Percentiles rank a stretch among this genome's conserved stretches.
These are phyloP conservation scores for Fistulinella prunicolor DNA, from an alignment of 768 basidiomycete genomes.

Conservation along the genomic window DNA sequence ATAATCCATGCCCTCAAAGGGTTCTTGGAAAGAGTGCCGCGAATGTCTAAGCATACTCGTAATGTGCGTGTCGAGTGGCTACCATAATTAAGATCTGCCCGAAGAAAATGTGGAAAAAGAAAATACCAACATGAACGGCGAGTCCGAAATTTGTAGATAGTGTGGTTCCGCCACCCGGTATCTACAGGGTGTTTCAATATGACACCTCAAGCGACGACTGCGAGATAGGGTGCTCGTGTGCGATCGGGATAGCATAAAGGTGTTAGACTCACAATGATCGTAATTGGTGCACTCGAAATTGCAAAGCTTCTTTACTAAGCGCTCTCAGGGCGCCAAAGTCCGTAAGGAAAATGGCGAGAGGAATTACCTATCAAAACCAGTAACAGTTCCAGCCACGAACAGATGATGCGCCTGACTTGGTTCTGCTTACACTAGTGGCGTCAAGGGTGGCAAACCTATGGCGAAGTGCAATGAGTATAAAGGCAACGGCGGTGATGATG, in stretches of 20 bases:
- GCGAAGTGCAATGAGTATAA: neutral
- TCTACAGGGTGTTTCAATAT: neutral
- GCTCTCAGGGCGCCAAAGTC: no score
- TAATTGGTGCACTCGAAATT: neutral
- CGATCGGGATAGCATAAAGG: neutral
- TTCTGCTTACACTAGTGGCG: neutral
- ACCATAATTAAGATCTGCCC: neutral
- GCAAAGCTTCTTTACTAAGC: neutral
- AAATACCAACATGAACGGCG: constrained; percentile 4
- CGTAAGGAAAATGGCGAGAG: neutral
- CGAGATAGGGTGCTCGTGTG: neutral
- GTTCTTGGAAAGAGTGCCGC: constrained; percentile 11
- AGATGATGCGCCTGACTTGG: constrained; percentile 9
- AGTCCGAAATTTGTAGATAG: neutral
- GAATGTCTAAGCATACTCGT: constrained; percentile 16
- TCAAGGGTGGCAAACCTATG: neutral
- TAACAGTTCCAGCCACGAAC: neutral
- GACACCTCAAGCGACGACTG: neutral
- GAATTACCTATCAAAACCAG: neutral
- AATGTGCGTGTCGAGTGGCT: neutral
- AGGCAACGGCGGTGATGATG: neutral
- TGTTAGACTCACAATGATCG: constrained; percentile 7
- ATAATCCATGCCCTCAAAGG: constrained; percentile 13
- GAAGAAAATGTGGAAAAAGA: neutral
- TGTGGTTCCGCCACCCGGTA: neutral